Evolutionary conservation across 257 asterid species (phyloP).

Genomic region (Mitragyna speciosa): DNA sequence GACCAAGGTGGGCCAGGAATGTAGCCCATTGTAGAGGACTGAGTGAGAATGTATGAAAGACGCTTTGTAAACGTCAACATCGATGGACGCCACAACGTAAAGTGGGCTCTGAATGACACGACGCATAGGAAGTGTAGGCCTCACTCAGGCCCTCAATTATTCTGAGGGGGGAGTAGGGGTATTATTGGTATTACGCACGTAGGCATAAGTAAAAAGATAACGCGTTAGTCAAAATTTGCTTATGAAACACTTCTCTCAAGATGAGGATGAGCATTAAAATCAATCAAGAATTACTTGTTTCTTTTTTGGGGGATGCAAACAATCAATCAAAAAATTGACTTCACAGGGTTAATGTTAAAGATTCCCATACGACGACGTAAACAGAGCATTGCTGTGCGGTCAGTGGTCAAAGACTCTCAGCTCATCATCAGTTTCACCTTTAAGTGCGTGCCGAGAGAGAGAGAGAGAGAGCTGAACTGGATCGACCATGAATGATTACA

Average conservation of each 20-base stretch:
- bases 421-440: background rate
- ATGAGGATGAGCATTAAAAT: constrained; percentile 5
- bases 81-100: background rate
- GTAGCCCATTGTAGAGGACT: background rate
- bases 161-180: background rate
- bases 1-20: background rate
- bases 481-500: background rate
- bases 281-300: background rate
- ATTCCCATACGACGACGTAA: constrained; percentile 12
- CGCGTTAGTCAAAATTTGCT: too few species aligned
- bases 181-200: background rate
- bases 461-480: background rate
- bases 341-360: background rate
- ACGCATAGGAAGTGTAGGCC: background rate
- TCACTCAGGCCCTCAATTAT: background rate
- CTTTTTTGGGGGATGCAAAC: background rate
- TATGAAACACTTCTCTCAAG: background rate
- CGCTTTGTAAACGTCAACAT: background rate
- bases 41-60: background rate
- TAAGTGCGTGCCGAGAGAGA: constrained; percentile 5
- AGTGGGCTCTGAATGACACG: background rate
- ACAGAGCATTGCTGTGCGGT: background rate
- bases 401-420: background rate
- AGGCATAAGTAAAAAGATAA: too few species aligned
- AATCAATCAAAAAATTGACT: background rate